These are phyloP conservation scores for Aspergillus pseudoviridinutans DNA, from an alignment of 2,329 filamentous ascomycete species.

Conservation along the genomic window DNA sequence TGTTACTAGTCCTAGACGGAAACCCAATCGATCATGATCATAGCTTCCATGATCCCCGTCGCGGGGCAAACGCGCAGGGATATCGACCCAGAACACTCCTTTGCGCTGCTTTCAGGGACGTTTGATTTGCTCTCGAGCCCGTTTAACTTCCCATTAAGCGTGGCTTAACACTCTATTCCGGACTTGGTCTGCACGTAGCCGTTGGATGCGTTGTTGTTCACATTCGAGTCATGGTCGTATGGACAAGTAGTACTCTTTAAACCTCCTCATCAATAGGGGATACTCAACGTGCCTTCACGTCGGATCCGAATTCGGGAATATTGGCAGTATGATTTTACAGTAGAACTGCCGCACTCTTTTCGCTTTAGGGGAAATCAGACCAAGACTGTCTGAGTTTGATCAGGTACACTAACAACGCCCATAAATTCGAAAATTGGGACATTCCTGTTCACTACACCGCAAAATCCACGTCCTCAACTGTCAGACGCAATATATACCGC, in stretches of 20 bases:
- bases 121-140: background rate
- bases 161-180: slow-evolving; percentile 9
- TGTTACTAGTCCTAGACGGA: background rate
- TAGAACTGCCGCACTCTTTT: background rate
- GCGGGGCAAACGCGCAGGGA: background rate
- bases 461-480: slow-evolving; percentile 4
- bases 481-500: slow-evolving; percentile 5
- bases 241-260: background rate
- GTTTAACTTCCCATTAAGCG: slow-evolving; percentile 17
- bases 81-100: background rate
- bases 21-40: background rate
- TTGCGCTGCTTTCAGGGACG: background rate
- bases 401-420: too few species aligned
- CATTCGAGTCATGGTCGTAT: slow-evolving; percentile 5
- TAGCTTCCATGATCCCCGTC: background rate
- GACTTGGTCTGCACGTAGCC: slow-evolving; percentile 17
- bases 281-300: background rate
- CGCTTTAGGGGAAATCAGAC: too few species aligned
- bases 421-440: background rate
- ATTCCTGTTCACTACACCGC: background rate
- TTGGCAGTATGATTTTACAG: background rate
- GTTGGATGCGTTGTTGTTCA: slow-evolving; percentile 22
- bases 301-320: background rate
- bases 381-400: too few species aligned
- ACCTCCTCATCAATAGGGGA: background rate